Base-by-base conservation (phyloP, 306 rosid genomes). In the Malus fusca region DNA sequence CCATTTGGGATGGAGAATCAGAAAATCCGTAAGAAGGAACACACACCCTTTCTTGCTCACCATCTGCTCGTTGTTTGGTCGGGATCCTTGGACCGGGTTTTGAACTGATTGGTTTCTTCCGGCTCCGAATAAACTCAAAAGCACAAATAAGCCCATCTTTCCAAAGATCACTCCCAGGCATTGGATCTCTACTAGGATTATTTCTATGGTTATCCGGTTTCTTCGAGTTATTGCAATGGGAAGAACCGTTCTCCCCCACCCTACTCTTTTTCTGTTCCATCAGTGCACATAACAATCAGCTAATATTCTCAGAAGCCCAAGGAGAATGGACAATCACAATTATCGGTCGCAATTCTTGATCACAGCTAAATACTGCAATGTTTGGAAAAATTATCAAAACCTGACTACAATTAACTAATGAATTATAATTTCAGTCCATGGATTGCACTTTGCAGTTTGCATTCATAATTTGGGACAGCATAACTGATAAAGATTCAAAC, bases 91-190 rank as follows among this genome's bases (percentile, higher is more conserved):
- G 79, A 18, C 81, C 63, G 18, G 75, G 25, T 68, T 85, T 86
- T 11, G 84, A 69, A 69, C 63, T 72, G 60, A 35, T 63, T 18
- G 88, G 18, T 85, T 68, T 90, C 79, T 69, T 86, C 25, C 40
- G 81, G 40, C 90, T 87, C 60, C 79, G 70, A 78, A 88, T 81
- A 80, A 73, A 89, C 77, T 95, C 99, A 75, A 92, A 95, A 78
- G 93, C 98, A 78, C 97, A 92, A 72, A 95, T 84, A 78, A 95
- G 96, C 21, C 99, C 98, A 71, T 92, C 90, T 30, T 79, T 92
- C 99, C 99, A 95, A 77, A 92, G 89, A 31, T 87, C 89, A 71
- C 66, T 82, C 61, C 83, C 93, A 26, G 83, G 75, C 75, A 63
- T 43, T 76, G 77, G 42, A 68, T 89, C 96, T 79, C 78, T 85